A percentile compares a stretch with the other conserved stretches of the same genome.
Conservation (phyloP, 2,329 filamentous ascomycete species). For the Aspergillus uvarum region DNA sequence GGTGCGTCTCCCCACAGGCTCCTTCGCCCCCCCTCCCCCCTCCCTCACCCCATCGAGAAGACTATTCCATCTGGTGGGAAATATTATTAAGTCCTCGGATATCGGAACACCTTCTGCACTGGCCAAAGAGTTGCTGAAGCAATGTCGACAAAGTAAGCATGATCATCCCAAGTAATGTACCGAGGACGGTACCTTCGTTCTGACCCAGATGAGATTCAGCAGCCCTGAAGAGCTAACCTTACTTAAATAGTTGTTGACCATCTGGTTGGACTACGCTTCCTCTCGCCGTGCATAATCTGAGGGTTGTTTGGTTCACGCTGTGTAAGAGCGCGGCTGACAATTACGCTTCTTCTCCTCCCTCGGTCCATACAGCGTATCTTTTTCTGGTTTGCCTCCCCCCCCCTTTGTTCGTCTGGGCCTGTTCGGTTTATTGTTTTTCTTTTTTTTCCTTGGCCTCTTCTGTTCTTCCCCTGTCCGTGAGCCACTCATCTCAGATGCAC, state of each 20-base stretch:
- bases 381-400: background rate
- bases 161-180: background rate
- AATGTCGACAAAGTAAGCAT: slow-evolving; percentile 12
- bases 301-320: slow-evolving; percentile 14
- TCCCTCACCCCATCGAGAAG: slow-evolving; percentile 5
- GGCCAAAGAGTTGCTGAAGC: slow-evolving; percentile 8
- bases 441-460: slow-evolving; percentile 1
- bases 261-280: slow-evolving; percentile 22
- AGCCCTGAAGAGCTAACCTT: slow-evolving; percentile 23
- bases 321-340: slow-evolving; percentile 19
- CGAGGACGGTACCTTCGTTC: slow-evolving; percentile 3
- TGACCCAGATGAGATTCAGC: slow-evolving; percentile 15
- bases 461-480: background rate
- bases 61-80: slow-evolving; percentile 12
- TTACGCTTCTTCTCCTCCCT: slow-evolving; percentile 17
- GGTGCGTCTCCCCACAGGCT: slow-evolving; percentile 13
- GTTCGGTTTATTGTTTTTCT: background rate
- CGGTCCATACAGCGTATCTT: slow-evolving; percentile 1
- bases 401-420: too few relatives aligned
- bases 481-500: slow-evolving; percentile 12
- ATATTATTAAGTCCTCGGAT: slow-evolving; percentile 12
- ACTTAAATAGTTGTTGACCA: slow-evolving; percentile 21
- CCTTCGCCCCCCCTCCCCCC: slow-evolving; percentile 2
- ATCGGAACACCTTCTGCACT: slow-evolving; percentile 3
- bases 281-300: slow-evolving; percentile 19